Evolutionary conservation across 108 stramenopile species (phyloP).

Genomic region (Nitzschia inconspicua): DNA sequence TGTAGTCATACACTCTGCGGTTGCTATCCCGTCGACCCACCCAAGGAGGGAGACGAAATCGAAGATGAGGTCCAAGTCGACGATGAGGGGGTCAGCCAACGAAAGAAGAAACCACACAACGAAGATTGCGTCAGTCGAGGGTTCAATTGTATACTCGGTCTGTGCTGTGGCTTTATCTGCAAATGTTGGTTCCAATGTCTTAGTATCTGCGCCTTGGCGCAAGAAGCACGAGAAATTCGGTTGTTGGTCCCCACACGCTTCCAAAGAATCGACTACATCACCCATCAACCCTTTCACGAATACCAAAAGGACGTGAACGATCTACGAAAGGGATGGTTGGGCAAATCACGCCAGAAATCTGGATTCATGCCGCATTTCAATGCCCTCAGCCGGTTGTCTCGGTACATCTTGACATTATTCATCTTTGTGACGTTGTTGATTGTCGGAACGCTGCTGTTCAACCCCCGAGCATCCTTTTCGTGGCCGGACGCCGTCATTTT

Average conservation of each 20-base stretch:
- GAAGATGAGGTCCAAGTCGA: constrained; percentile 48
- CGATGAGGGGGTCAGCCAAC: constrained; percentile 25
- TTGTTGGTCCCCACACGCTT: constrained; percentile 69
- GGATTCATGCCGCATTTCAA: constrained; percentile 61
- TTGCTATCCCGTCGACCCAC: constrained; percentile 80
- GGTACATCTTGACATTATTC: constrained; percentile 64
- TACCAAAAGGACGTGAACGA: constrained; percentile 79
- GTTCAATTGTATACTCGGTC: constrained; percentile 50
- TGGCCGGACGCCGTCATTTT: constrained; percentile 74
- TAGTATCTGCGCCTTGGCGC: constrained; percentile 80
- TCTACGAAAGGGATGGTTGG: constrained; percentile 66
- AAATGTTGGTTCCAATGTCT: constrained; percentile 82
- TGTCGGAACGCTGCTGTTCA: constrained; percentile 48
- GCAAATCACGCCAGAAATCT: constrained; percentile 42
- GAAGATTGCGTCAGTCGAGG: constrained; percentile 63
- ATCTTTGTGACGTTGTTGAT: constrained; percentile 28
- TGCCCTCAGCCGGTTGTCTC: constrained; percentile 66
- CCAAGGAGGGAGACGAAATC: constrained; percentile 56
- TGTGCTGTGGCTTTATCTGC: constrained; percentile 74
- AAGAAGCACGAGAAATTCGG: constrained; percentile 82
- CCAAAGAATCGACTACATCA: constrained; percentile 80
- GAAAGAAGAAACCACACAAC: constrained; percentile 47
- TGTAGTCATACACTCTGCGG: constrained; percentile 84
- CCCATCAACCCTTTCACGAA: constrained; percentile 85
- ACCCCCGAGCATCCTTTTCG: constrained; percentile 62